Evolutionary conservation across 345 rosid species (phyloP).

Genomic region (Nasturtium officinale): DNA sequence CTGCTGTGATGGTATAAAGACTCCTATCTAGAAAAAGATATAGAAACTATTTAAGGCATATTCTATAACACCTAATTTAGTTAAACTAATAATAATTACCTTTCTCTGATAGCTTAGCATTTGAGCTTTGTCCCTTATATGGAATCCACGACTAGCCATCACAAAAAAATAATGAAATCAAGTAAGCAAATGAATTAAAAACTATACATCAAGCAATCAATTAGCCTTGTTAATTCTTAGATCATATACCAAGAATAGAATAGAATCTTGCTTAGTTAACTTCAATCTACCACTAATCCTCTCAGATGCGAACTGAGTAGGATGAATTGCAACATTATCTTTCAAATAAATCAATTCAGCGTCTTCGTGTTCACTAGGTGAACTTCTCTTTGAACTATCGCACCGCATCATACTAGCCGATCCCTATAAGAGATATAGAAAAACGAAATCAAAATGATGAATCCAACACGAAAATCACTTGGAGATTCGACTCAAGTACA

Average conservation of each 20-base stretch:
- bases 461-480: not conserved
- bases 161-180: not conserved
- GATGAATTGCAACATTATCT: slow-evolving; percentile 90
- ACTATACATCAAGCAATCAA: slow-evolving; percentile 14
- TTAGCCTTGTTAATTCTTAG: not conserved
- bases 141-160: slow-evolving; percentile 84
- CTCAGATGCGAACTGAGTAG: slow-evolving; percentile 85
- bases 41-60: slow-evolving; percentile 17
- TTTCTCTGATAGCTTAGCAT: slow-evolving; percentile 75
- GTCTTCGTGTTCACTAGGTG: slow-evolving; percentile 63
- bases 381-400: slow-evolving; percentile 65
- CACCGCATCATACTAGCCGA: slow-evolving; percentile 68
- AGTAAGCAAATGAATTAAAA: not conserved
- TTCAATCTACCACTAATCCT: slow-evolving; percentile 89
- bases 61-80: slow-evolving; percentile 3
- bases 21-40: slow-evolving; percentile 65
- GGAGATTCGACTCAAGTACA: not conserved
- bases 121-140: slow-evolving; percentile 73
- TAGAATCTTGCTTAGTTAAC: slow-evolving; percentile 75
- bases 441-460: slow-evolving; percentile 21
- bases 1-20: slow-evolving; percentile 82
- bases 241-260: slow-evolving; percentile 66
- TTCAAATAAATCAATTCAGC: slow-evolving; percentile 73
- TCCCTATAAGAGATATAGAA: slow-evolving; percentile 52
- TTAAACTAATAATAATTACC: slow-evolving; percentile 47